phyloP scores from a whole-genome alignment of 2,329 filamentous ascomycete species.

The Escovopsis sp. region DNA sequence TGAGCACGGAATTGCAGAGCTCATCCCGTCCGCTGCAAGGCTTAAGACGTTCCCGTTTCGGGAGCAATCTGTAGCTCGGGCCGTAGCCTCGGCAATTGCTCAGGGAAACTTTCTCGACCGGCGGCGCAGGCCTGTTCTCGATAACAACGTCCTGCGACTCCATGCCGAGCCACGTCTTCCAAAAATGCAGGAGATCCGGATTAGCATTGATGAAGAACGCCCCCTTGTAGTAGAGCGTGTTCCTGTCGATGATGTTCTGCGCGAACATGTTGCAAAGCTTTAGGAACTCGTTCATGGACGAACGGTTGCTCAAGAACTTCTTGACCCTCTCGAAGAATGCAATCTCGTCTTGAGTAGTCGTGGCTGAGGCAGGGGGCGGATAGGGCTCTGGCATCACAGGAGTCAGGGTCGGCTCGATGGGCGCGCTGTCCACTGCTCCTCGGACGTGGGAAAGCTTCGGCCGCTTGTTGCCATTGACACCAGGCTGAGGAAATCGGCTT shows the following conservation, averaged over 20 bases:
- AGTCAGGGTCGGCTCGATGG: conserved; percentile 73
- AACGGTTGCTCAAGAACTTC: conserved; percentile 88
- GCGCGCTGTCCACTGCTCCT: conserved; percentile 39
- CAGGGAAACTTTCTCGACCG: conserved; percentile 71
- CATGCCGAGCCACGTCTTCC: conserved; percentile 69
- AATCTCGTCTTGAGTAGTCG: conserved; percentile 72
- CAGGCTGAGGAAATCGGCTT: conserved; percentile 15
- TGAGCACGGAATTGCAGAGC: conserved; percentile 82
- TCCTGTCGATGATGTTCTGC: conserved; percentile 78
- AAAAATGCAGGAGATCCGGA: conserved; percentile 74
- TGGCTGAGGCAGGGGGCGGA: conserved; percentile 54
- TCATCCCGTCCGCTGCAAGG: conserved; percentile 89
- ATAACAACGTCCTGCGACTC: conserved; percentile 64
- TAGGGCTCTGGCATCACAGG: conserved; percentile 80
- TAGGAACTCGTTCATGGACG: conserved; percentile 85
- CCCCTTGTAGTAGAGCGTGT: conserved; percentile 68
- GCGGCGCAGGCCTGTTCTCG: conserved; percentile 61
- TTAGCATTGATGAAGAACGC: conserved; percentile 77
- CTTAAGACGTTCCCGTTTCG: conserved; percentile 80
- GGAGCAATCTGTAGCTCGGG: conserved; percentile 84
- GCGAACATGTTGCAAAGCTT: conserved; percentile 95
- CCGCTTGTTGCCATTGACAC: conserved; percentile 39
- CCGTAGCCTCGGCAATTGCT: conserved; percentile 93
- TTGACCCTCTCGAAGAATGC: conserved; percentile 93
- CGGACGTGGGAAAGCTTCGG: conserved; percentile 61